Percentiles rank a stretch among this genome's conserved stretches.
These are phyloP conservation scores for Melampsora americana DNA, from an alignment of 1,284 basidiomycete species.

Conservation along the genomic window DNA sequence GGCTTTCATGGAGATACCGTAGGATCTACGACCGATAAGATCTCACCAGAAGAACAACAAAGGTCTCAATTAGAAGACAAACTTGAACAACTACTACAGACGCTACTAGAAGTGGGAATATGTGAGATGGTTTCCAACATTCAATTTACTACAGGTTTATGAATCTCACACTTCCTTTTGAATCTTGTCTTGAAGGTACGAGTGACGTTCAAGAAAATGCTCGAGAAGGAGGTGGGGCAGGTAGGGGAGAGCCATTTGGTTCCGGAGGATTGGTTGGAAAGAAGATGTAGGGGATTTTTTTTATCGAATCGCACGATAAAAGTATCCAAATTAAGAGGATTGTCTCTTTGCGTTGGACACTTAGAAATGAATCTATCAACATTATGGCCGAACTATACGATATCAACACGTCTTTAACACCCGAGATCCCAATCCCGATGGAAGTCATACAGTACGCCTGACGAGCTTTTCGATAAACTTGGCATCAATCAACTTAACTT, in stretches of 20 bases:
- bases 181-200: not conserved
- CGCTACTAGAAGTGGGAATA: conserved; percentile 35
- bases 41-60: conserved; percentile 24
- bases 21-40: not conserved
- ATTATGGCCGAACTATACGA: conserved; percentile 38
- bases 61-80: conserved; percentile 35
- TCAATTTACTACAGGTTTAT: no score
- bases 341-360: no score
- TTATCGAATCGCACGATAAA: not conserved
- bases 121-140: conserved; percentile 14
- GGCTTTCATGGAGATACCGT: conserved; percentile 23
- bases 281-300: conserved; percentile 29
- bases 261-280: conserved; percentile 38
- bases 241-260: conserved; percentile 22
- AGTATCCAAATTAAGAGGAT: no score
- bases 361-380: conserved; percentile 32
- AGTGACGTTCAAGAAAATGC: conserved; percentile 40
- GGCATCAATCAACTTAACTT: not conserved
- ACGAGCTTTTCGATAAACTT: not conserved
- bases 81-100: conserved; percentile 31
- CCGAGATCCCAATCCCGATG: conserved; percentile 35
- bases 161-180: not conserved
- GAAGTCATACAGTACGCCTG: conserved; percentile 25
- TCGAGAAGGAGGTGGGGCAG: conserved; percentile 16
- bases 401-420: conserved; percentile 13